Conservation (phyloP, 169 alveolate genomes). For the Toxoplasma gondii region DNA sequence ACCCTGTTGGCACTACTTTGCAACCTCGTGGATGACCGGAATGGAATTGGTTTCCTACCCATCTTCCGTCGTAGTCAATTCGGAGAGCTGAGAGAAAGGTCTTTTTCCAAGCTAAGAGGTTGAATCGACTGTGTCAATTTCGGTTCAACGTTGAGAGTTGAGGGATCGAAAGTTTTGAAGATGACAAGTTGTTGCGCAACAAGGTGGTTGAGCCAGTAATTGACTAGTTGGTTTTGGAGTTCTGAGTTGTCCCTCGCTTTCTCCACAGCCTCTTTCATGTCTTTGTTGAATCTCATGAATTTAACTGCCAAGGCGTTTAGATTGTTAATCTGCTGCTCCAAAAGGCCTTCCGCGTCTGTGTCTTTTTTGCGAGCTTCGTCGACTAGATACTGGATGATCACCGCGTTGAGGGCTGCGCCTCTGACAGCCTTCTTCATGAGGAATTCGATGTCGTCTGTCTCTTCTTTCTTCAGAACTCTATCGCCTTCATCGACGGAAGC, state of each 20-base stretch:
- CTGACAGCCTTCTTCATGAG: background rate
- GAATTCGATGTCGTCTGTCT: background rate
- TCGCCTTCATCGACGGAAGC: no score
- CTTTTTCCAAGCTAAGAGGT: no score
- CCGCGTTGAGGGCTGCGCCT: constrained; percentile 13
- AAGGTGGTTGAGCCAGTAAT: constrained; percentile 2
- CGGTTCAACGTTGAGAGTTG: no score
- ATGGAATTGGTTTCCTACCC: no score
- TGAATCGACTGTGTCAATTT: no score
- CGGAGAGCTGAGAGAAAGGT: no score
- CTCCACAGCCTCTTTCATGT: background rate
- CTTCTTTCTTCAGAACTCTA: no score
- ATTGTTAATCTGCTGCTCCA: background rate
- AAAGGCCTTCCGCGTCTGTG: background rate
- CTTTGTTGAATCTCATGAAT: background rate
- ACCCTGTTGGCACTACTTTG: no score
- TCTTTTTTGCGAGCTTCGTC: constrained; percentile 9
- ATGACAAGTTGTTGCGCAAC: background rate
- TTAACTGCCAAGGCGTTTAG: constrained; percentile 6
- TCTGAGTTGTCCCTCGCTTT: background rate
- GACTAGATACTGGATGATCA: background rate
- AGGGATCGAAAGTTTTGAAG: background rate
- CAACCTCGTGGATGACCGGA: no score
- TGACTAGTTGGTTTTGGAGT: background rate
- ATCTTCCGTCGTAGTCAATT: no score